phyloP scores from a whole-genome alignment of 306 rosid genomes.

The Cicer bijugum region DNA sequence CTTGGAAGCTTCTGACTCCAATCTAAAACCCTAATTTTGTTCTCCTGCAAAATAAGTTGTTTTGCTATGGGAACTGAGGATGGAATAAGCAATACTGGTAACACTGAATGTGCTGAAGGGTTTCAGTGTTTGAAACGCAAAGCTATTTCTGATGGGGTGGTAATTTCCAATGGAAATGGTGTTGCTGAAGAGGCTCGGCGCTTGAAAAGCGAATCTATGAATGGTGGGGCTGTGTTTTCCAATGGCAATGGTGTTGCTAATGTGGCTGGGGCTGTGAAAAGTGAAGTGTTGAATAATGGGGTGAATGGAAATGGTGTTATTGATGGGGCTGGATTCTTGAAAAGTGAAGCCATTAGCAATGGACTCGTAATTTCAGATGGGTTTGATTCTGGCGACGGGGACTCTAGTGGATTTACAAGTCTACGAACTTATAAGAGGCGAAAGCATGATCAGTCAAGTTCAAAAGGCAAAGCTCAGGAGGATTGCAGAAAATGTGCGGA shows the following conservation, averaged over 20 bases:
- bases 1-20: conserved; percentile 40
- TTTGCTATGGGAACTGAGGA: conserved; percentile 59
- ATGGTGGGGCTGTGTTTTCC: conserved; percentile 38
- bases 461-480: conserved; percentile 56
- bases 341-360: conserved; percentile 40
- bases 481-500: conserved; percentile 48
- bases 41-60: conserved; percentile 43
- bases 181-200: conserved; percentile 35
- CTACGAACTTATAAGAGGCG: conserved; percentile 87
- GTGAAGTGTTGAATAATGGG: conserved; percentile 47
- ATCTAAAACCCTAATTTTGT: conserved; percentile 69
- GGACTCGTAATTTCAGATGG: conserved; percentile 39
- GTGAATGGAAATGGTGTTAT: conserved; percentile 42
- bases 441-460: conserved; percentile 53
- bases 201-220: conserved; percentile 21
- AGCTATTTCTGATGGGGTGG: conserved; percentile 45
- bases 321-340: conserved; percentile 41
- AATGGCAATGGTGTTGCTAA: conserved; percentile 43
- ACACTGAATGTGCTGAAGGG: conserved; percentile 41
- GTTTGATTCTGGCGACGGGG: conserved; percentile 48
- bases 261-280: conserved; percentile 36
- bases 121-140: conserved; percentile 26
- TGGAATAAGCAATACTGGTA: conserved; percentile 53
- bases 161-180: neutral
- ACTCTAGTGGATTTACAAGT: conserved; percentile 48